Evolutionary conservation across 176 grass and related monocot genomes (phyloP).

Genomic region (Zizania latifolia): DNA sequence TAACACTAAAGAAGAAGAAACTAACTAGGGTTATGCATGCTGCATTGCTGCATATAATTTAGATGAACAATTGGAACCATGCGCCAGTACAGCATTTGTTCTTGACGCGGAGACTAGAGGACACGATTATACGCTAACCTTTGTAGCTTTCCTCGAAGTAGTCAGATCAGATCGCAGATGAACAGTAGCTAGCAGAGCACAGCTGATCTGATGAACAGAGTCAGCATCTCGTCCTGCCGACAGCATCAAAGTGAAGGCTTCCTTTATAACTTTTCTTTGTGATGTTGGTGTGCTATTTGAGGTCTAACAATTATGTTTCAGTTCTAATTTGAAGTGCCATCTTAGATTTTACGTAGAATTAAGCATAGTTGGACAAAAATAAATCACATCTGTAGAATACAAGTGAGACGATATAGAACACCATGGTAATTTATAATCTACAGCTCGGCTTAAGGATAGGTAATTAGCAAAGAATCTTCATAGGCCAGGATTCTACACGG

Average conservation of each 20-base stretch:
- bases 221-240: neutral
- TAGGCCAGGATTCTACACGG: constrained; percentile 3
- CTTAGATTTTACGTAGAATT: too few species aligned
- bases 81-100: neutral
- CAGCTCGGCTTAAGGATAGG: neutral
- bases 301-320: too few species aligned
- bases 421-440: too few species aligned
- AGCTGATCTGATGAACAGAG: too few species aligned
- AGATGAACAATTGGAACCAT: neutral
- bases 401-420: neutral
- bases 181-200: too few species aligned
- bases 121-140: neutral
- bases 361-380: neutral
- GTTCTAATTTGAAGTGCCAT: too few species aligned
- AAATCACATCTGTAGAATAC: neutral
- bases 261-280: neutral
- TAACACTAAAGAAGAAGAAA: neutral
- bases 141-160: neutral
- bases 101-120: constrained; percentile 22
- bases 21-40: too few species aligned
- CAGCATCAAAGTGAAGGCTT: neutral
- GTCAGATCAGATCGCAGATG: neutral
- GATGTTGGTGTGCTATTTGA: too few species aligned
- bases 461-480: neutral
- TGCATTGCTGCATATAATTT: neutral